Evolutionary conservation across 306 rosid genomes (phyloP).

Genomic region (Carpinus fangiana): DNA sequence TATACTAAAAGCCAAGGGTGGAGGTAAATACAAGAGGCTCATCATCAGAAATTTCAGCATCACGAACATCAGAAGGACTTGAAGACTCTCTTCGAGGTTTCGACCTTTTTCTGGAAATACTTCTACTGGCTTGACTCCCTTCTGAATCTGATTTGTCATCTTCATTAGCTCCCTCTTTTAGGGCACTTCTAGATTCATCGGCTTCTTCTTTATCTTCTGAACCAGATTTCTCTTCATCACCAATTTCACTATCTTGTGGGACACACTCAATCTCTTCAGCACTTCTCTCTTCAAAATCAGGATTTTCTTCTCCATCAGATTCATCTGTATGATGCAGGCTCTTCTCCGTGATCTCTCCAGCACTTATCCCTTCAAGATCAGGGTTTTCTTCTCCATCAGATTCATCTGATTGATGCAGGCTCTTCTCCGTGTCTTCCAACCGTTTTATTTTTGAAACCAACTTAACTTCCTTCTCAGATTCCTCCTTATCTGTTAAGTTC

Average conservation of each 20-base stretch:
- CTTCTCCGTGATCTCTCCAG: conserved; percentile 40
- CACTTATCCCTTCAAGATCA: conserved; percentile 40
- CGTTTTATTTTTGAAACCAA: conserved; percentile 45
- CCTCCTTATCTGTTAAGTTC: conserved; percentile 40
- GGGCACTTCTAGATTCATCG: conserved; percentile 45
- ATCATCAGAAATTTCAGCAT: conserved; percentile 71
- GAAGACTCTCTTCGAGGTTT: conserved; percentile 34
- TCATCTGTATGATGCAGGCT: conserved; percentile 40
- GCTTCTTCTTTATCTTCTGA: conserved; percentile 54
- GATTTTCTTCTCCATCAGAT: conserved; percentile 54
- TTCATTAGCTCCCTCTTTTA: conserved; percentile 43
- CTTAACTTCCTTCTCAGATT: conserved; percentile 52
- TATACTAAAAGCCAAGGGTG: conserved; percentile 16
- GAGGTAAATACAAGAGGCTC: conserved; percentile 77
- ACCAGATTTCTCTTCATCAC: conserved; percentile 40
- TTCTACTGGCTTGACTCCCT: conserved; percentile 38
- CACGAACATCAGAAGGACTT: conserved; percentile 29
- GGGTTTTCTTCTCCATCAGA: conserved; percentile 53
- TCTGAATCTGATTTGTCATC: conserved; percentile 48
- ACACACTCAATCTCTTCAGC: conserved; percentile 41
- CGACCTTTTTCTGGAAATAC: conserved; percentile 39
- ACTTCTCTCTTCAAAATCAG: conserved; percentile 38
- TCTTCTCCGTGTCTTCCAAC: conserved; percentile 31
- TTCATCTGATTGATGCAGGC: conserved; percentile 43
- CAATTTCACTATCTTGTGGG: conserved; percentile 43